These are phyloP conservation scores for Yamadazyma olivae DNA, from an alignment of 805 yeast genomes.

Conservation along the genomic window DNA sequence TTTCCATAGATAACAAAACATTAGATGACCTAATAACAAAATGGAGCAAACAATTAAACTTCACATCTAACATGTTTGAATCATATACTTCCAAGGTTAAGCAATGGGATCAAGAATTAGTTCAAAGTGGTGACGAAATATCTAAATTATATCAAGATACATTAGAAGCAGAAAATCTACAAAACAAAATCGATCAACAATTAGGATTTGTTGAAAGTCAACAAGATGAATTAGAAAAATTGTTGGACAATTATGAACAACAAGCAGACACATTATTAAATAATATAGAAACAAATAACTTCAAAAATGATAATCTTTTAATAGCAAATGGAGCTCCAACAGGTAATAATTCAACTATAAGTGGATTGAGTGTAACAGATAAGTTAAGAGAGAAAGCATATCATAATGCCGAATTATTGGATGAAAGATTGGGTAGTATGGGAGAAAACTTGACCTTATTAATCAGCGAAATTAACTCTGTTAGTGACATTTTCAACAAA, in stretches of 20 bases:
- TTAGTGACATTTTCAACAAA: conserved; percentile 75
- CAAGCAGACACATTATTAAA: conserved; percentile 56
- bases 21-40: conserved; percentile 87
- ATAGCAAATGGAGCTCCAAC: conserved; percentile 8
- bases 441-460: conserved; percentile 74
- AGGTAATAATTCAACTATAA: conserved; percentile 12
- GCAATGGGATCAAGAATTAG: conserved; percentile 82
- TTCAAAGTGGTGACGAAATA: conserved; percentile 82
- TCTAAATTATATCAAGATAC: conserved; percentile 75
- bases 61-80: conserved; percentile 71
- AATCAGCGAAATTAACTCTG: conserved; percentile 78
- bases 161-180: conserved; percentile 79
- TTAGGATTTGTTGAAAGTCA: conserved; percentile 83
- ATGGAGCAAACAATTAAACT: conserved; percentile 86
- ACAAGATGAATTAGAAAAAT: conserved; percentile 83
- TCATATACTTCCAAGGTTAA: conserved; percentile 70
- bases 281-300: conserved; percentile 28
- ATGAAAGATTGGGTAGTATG: conserved; percentile 72
- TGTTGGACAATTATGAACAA: conserved; percentile 78
- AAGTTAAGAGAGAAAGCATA: conserved; percentile 89
- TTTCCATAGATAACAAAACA: conserved; percentile 84
- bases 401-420: conserved; percentile 78
- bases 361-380: conserved; percentile 59
- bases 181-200: conserved; percentile 82
- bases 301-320: conserved; percentile 10